Percentiles rank a stretch among this genome's conserved stretches.
Evolutionary conservation across 2,329 filamentous ascomycete genomes (phyloP).

Genomic region (Cytospora leucostoma): DNA sequence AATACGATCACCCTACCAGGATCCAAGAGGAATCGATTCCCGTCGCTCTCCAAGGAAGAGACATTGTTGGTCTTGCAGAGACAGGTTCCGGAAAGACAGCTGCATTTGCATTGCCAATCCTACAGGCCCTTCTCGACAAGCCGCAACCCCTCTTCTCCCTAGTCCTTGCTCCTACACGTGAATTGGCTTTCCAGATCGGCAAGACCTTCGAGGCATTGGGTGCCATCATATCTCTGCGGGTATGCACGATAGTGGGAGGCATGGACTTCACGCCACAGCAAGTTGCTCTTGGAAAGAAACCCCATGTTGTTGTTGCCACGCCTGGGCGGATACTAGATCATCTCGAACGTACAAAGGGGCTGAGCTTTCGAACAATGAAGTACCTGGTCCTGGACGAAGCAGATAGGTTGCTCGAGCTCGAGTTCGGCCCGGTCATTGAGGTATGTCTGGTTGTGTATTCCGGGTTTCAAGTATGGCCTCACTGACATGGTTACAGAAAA

Average conservation of each 20-base stretch:
- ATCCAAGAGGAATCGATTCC: conserved; percentile 89
- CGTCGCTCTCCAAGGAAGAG: conserved; percentile 71
- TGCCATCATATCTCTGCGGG: conserved; percentile 82
- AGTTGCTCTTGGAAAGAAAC: conserved; percentile 92
- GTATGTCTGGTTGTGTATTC: conserved; percentile 61
- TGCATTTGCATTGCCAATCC: conserved; percentile 88
- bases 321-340: conserved; percentile 89
- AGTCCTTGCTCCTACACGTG: conserved; percentile 87
- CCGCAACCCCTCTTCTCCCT: conserved; percentile 86
- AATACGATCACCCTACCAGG: conserved; percentile 83
- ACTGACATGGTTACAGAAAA: conserved; percentile 59
- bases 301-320: conserved; percentile 90
- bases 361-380: conserved; percentile 77
- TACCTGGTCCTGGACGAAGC: conserved; percentile 96
- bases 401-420: conserved; percentile 79
- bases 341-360: conserved; percentile 94
- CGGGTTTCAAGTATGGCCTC: background rate
- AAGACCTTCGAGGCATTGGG: conserved; percentile 87
- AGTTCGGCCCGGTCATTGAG: conserved; percentile 89
- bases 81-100: conserved; percentile 96
- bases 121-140: conserved; percentile 86
- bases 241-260: conserved; percentile 84
- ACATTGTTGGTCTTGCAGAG: conserved; percentile 91
- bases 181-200: conserved; percentile 89
- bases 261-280: conserved; percentile 94